phyloP scores from a whole-genome alignment of 108 stramenopile genomes.

The Seminavis robusta region DNA sequence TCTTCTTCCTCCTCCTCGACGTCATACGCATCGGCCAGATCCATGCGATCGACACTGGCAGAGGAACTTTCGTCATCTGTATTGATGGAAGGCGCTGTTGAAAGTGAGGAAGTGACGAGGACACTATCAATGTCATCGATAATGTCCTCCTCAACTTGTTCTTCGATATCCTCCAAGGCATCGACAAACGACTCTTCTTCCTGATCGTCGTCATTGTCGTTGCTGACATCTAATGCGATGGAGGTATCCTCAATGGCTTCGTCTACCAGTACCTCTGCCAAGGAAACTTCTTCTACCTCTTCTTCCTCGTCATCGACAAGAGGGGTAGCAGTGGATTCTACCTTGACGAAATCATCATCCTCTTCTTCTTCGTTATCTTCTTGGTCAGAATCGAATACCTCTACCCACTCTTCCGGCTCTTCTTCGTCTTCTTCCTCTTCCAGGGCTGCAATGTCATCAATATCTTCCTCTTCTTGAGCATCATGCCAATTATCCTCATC shows the following conservation, averaged over 20 bases:
- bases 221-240: neutral
- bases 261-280: conserved; percentile 8
- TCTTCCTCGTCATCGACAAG: conserved; percentile 9
- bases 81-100: too few species aligned
- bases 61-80: too few species aligned
- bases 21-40: conserved; percentile 40
- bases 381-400: too few species aligned
- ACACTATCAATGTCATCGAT: too few species aligned
- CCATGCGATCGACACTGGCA: conserved; percentile 39
- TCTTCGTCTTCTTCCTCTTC: conserved; percentile 8
- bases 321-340: neutral
- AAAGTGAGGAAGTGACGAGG: too few species aligned
- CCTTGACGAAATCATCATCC: neutral
- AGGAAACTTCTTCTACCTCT: conserved; percentile 22
- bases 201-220: conserved; percentile 6
- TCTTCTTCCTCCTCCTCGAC: conserved; percentile 5
- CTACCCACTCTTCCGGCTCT: neutral
- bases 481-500: neutral
- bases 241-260: conserved; percentile 3
- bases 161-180: too few species aligned
- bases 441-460: too few species aligned
- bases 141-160: conserved; percentile 3
- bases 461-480: conserved; percentile 1
- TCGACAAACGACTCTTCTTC: too few species aligned
- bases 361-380: conserved; percentile 1